Conservation (phyloP, 768 basidiomycete genomes). For the Suillus decipiens region DNA sequence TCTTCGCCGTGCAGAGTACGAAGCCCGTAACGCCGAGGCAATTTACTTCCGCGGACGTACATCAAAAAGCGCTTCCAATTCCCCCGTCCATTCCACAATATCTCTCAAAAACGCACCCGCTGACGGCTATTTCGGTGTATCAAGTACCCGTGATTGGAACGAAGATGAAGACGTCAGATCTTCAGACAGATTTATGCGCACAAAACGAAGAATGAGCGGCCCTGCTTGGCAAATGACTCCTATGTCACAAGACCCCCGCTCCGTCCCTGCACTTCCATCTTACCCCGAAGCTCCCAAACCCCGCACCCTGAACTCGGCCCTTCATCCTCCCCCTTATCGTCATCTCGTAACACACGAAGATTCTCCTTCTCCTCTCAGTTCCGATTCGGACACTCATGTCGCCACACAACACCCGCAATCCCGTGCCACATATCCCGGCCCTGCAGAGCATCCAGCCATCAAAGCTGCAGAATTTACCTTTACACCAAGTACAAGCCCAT, state of each 20-base stretch:
- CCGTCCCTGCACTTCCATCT: conserved; percentile 17
- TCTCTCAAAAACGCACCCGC: conserved; percentile 27
- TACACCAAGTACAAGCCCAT: conserved; percentile 78
- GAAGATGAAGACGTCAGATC: conserved; percentile 30
- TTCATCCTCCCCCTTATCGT: conserved; percentile 35
- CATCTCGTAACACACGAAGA: conserved; percentile 51
- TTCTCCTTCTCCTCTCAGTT: conserved; percentile 70
- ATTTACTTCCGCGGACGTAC: conserved; percentile 39
- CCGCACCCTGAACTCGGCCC: conserved; percentile 28
- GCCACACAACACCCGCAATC: conserved; percentile 32
- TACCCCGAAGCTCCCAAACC: conserved; percentile 19
- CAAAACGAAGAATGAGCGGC: conserved; percentile 52
- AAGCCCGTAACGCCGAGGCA: conserved; percentile 50
- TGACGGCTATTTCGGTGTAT: conserved; percentile 44
- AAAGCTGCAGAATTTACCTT: conserved; percentile 40
- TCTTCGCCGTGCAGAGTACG: conserved; percentile 64
- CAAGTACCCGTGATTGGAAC: conserved; percentile 39
- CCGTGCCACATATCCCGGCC: conserved; percentile 27
- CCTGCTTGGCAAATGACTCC: conserved; percentile 57
- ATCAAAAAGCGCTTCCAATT: conserved; percentile 70
- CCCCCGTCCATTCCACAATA: conserved; percentile 42
- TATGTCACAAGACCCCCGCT: conserved; percentile 36
- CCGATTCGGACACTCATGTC: conserved; percentile 54
- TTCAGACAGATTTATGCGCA: conserved; percentile 27
- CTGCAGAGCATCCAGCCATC: conserved; percentile 17